phyloP scores from a whole-genome alignment of 139 green algal genomes.

The Edaphochlamys debaryana region DNA sequence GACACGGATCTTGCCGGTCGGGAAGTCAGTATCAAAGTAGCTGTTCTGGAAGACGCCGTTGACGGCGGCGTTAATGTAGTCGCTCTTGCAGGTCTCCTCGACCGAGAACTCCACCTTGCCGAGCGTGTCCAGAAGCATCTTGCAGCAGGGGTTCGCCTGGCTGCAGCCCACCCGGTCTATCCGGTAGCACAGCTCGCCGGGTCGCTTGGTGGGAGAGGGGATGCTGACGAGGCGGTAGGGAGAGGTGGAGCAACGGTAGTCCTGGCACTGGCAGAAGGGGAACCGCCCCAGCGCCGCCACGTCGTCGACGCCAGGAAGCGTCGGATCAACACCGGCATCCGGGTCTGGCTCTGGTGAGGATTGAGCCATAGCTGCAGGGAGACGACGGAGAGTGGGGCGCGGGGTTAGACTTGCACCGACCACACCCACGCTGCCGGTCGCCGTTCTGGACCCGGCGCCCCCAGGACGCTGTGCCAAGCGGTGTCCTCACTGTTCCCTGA shows the following conservation, averaged over 20 bases:
- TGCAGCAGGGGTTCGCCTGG: conserved; percentile 41
- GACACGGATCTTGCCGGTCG: conserved; percentile 31
- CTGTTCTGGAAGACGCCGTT: background rate
- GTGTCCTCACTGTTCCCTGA: too few relatives aligned
- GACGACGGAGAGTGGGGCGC: background rate
- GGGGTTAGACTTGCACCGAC: background rate
- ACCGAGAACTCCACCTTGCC: conserved; percentile 37
- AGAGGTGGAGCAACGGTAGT: conserved; percentile 33
- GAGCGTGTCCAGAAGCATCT: conserved; percentile 11
- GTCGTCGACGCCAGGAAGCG: background rate
- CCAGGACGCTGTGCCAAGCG: too few relatives aligned
- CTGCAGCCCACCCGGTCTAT: conserved; percentile 42
- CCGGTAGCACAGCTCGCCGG: conserved; percentile 27
- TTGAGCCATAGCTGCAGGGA: background rate
- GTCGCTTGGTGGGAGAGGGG: background rate
- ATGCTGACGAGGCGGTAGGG: conserved; percentile 17
- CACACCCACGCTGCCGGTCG: too few relatives aligned
- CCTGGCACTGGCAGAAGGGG: conserved; percentile 42
- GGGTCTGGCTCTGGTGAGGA: background rate
- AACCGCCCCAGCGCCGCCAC: conserved; percentile 9
- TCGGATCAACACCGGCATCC: background rate
- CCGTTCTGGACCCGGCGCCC: too few relatives aligned
- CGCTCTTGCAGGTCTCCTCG: background rate
- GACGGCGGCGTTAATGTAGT: background rate
- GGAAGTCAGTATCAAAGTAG: conserved; percentile 14